phyloP scores from a whole-genome alignment of 768 basidiomycete species.

The Leccinum ochraceum region DNA sequence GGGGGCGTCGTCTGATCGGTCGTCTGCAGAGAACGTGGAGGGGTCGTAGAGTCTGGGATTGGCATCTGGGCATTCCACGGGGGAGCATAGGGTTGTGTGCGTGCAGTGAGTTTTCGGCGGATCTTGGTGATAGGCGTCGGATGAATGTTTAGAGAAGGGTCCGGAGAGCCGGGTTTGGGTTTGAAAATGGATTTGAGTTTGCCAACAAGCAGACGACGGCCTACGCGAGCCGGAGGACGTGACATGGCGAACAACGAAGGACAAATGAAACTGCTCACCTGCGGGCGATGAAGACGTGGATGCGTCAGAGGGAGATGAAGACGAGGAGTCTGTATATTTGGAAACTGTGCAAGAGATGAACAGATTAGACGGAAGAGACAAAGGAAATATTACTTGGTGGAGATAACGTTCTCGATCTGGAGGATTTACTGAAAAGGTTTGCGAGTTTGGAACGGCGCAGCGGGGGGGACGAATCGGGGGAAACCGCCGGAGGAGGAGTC shows the following conservation, averaged over 20 bases:
- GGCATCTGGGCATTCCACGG: slow-evolving; percentile 38
- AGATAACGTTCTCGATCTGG: slow-evolving; percentile 20
- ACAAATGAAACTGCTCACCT: slow-evolving; percentile 1
- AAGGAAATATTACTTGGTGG: slow-evolving; percentile 12
- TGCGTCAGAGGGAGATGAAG: neutral
- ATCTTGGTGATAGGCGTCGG: slow-evolving; percentile 17
- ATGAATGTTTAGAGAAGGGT: slow-evolving; percentile 4
- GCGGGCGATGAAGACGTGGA: neutral
- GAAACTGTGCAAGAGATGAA: slow-evolving; percentile 7
- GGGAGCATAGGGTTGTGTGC: slow-evolving; percentile 40
- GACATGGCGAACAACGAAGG: neutral
- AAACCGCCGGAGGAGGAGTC: neutral
- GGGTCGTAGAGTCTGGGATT: slow-evolving; percentile 7
- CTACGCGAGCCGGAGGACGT: neutral
- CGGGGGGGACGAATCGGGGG: slow-evolving; percentile 3
- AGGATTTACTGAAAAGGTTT: slow-evolving; percentile 19
- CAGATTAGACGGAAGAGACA: neutral
- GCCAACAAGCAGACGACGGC: slow-evolving; percentile 12
- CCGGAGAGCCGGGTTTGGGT: slow-evolving; percentile 14
- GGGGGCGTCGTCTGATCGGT: neutral
- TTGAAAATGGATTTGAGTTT: slow-evolving; percentile 30
- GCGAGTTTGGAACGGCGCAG: slow-evolving; percentile 10
- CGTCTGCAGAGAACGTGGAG: neutral
- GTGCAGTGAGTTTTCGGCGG: slow-evolving; percentile 28
- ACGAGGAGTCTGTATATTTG: neutral